A percentile compares a stretch with the other conserved stretches of the same genome.
Evolutionary conservation across 2,329 filamentous ascomycete species (phyloP).

Genomic region (Penicillium sp.): DNA sequence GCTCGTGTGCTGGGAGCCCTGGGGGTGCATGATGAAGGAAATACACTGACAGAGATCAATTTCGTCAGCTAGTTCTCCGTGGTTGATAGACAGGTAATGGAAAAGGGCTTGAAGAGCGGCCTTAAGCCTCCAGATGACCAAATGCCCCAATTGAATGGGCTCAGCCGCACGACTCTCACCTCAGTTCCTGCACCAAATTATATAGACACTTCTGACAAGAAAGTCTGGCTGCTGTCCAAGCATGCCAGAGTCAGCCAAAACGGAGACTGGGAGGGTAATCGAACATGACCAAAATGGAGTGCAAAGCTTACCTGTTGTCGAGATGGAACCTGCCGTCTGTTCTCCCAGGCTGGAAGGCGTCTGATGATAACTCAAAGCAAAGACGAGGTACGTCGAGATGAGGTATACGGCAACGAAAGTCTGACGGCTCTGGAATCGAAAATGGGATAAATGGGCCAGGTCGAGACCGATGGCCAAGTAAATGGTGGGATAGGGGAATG

Average conservation of each 20-base stretch:
- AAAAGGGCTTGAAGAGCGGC: neutral
- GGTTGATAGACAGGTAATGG: neutral
- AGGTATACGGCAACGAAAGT: conserved; percentile 6
- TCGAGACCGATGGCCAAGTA: conserved; percentile 12
- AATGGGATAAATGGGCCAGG: neutral
- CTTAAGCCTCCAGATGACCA: neutral
- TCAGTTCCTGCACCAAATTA: neutral
- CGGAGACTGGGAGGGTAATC: neutral
- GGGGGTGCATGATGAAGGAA: conserved; percentile 19
- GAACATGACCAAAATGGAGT: neutral
- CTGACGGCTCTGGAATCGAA: conserved; percentile 2
- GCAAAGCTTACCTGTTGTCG: neutral
- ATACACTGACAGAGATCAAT: neutral
- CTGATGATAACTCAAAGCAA: neutral
- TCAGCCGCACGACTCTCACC: conserved; percentile 5
- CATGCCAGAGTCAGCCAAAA: neutral
- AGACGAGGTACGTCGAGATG: neutral
- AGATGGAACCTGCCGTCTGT: neutral
- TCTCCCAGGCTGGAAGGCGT: neutral
- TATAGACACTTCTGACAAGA: conserved; percentile 1
- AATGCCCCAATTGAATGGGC: neutral
- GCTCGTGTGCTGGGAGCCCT: conserved; percentile 19
- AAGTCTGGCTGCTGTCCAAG: neutral
- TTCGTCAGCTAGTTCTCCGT: neutral
- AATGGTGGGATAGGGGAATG: conserved; percentile 20